These are phyloP conservation scores for Macrolepiota dolichaula DNA, from an alignment of 768 basidiomycete species.

Conservation along the genomic window DNA sequence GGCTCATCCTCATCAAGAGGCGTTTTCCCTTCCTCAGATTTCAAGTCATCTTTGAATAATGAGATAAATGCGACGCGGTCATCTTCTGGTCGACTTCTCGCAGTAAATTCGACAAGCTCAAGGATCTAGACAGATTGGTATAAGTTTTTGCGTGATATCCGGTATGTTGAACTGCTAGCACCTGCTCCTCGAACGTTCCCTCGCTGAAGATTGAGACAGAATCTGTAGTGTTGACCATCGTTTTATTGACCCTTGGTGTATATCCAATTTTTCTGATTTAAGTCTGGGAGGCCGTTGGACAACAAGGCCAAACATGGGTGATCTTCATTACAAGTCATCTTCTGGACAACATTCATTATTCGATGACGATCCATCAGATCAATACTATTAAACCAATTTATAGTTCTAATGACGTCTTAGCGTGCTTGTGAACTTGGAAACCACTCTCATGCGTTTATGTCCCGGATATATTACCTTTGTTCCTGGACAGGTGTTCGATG, in stretches of 20 bases:
- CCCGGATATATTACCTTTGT: too few relatives aligned
- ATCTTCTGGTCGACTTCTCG: constrained; percentile 63
- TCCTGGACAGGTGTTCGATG: too few relatives aligned
- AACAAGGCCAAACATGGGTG: constrained; percentile 31
- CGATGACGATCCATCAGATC: too few relatives aligned
- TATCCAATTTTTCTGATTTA: constrained; percentile 23
- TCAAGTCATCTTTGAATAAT: constrained; percentile 62
- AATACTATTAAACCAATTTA: too few relatives aligned
- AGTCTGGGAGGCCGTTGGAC: constrained; percentile 30
- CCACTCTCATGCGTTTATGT: too few relatives aligned
- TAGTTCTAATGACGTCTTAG: too few relatives aligned
- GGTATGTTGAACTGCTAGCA: constrained; percentile 22
- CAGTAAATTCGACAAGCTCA: constrained; percentile 75
- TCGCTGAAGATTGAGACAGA: constrained; percentile 84
- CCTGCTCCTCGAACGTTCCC: constrained; percentile 88
- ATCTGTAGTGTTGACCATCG: constrained; percentile 63
- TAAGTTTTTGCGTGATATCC: constrained; percentile 10
- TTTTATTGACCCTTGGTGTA: constrained; percentile 19
- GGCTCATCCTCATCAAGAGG: constrained; percentile 53
- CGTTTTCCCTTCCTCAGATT: constrained; percentile 46
- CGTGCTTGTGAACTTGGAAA: too few relatives aligned
- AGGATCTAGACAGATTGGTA: constrained; percentile 48
- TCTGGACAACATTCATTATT: neutral
- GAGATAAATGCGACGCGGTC: constrained; percentile 59
- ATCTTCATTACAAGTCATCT: neutral